Evolutionary conservation across 2,329 filamentous ascomycete genomes (phyloP), one percentile per base, ranked within the genome.

Genomic region (Colletotrichum tropicicola): DNA sequence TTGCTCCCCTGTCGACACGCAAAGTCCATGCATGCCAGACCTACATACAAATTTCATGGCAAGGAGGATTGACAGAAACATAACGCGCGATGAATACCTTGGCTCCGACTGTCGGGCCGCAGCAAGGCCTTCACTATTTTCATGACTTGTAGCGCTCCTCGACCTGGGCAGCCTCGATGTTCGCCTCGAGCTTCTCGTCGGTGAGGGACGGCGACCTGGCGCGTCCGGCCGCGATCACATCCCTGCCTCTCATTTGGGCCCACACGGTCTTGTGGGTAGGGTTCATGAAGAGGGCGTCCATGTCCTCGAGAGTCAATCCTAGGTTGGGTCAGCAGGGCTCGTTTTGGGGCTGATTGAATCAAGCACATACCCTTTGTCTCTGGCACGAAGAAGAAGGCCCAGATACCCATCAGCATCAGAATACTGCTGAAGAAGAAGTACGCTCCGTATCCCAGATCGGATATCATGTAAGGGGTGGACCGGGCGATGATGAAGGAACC

Each of bases 401-500:
- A 86, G 44, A 83, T 70, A 9, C 81, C 77, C 68, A 83, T 80
- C 27, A 76, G 66, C 15, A 84, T 74, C 51, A 84, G 80, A 30
- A 84, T 75, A 0, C 78, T 73, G 4, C 80, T 83, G 67, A 86
- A 87, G 73, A 86, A 81, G 60, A 87, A 82, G 70, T 84, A 87
- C 0, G 83, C 83, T 7, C 84, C 84, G 66, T 83, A 86, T 1
- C 77, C 76, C 1, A 81, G 71, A 5, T 73, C 71, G 0, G 73
- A 77, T 15, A 80, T 76, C 79, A 81, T 81, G 60, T 79, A 79
- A 0, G 78, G 79, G 0, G 76, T 78, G 21, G 76, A 73, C 25
- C 77, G 73, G 3, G 77, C 77, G 44, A 80, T 77, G 70, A 80
- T 72, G 63, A 80, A 80, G 2, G 75, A 78, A 8, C 77, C 76